Evolutionary conservation across 495 filamentous ascomycete genomes (phyloP), one percentile per base, ranked within the genome.

Genomic region (Pyronema omphalodes): DNA sequence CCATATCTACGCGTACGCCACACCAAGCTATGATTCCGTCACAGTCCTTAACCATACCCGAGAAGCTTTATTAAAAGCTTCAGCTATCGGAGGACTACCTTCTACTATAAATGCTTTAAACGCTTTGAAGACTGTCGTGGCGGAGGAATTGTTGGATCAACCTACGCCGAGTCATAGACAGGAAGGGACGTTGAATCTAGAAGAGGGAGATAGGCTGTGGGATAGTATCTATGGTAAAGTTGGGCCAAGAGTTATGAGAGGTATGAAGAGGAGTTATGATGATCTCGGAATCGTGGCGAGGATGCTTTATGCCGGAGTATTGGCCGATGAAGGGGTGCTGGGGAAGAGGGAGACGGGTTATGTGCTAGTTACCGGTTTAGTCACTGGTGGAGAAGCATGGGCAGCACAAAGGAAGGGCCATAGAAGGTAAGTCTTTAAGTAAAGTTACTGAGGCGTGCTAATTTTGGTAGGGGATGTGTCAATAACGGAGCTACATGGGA

Each of bases 401-500:
- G 34, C 14, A 23, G 15, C 29, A 11, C 36, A 41, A 18, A 11
- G 19, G 50, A 52, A 51, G 54, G 45, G 35, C 15, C 36, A 55
- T 43, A 36, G 51, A 43, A 58, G 56, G 66, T 56, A 7, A 3
- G 3, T 37, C 3, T 14, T 37, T n/a, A 23, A 9, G n/a, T 33
- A 9, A 17, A 15, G 43, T 46, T 14, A 48, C 15, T 45, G 34
- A 49, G 9, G 8, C 14, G 46, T 39, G 29, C 18, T 9, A 1
- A 19, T 57, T 73, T 71, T 70, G 60, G 76, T 15, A 69, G 68
- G 53, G 76, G 76, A 7, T 71, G 73, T 2, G 46, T 77, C 15
- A 76, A 76, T 51, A 73, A 72, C 46, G 74, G 74, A 0, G 74
- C 71, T 33, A 74, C 71, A 7, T 64, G 71, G 35, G 72, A 71